Conservation (phyloP, 2,329 filamentous ascomycete genomes). For the Alternaria postmessia region DNA sequence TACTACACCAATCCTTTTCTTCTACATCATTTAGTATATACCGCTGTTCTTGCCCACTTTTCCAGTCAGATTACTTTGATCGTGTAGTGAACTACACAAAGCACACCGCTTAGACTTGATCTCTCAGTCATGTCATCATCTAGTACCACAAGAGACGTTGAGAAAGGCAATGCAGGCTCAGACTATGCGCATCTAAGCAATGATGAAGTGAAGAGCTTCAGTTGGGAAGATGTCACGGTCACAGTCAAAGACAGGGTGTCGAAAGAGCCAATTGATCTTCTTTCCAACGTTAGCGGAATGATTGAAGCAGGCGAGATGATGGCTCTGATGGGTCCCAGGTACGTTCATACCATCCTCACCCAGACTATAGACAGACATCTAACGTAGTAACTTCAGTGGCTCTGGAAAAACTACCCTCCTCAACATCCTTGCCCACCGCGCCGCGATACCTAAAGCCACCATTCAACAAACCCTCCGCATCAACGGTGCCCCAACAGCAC, state of each 20-base stretch:
- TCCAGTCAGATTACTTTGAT: neutral
- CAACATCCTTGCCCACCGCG: conserved; percentile 76
- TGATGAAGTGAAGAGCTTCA: conserved; percentile 68
- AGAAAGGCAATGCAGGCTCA: conserved; percentile 52
- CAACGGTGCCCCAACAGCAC: conserved; percentile 67
- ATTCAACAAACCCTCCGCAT: conserved; percentile 65
- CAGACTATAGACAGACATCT: accelerated
- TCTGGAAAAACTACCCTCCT: conserved; percentile 85
- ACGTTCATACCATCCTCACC: neutral
- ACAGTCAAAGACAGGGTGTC: conserved; percentile 75
- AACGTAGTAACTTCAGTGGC: conserved; percentile 59
- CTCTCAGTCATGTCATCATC: conserved; percentile 20
- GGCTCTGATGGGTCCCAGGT: conserved; percentile 74
- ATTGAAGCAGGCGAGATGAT: conserved; percentile 75
- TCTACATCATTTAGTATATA: neutral
- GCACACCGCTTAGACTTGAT: neutral
- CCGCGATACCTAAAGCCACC: conserved; percentile 61
- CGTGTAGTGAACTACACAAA: neutral
- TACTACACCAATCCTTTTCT: neutral
- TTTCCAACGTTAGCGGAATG: conserved; percentile 69
- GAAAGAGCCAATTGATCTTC: conserved; percentile 68
- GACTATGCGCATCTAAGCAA: conserved; percentile 67
- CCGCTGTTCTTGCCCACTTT: neutral
- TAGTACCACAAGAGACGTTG: conserved; percentile 48
- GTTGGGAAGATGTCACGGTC: conserved; percentile 73